These are phyloP conservation scores for Coemansia sp. DNA, from an alignment of 192 early-diverging fungal genomes.

Conservation along the genomic window DNA sequence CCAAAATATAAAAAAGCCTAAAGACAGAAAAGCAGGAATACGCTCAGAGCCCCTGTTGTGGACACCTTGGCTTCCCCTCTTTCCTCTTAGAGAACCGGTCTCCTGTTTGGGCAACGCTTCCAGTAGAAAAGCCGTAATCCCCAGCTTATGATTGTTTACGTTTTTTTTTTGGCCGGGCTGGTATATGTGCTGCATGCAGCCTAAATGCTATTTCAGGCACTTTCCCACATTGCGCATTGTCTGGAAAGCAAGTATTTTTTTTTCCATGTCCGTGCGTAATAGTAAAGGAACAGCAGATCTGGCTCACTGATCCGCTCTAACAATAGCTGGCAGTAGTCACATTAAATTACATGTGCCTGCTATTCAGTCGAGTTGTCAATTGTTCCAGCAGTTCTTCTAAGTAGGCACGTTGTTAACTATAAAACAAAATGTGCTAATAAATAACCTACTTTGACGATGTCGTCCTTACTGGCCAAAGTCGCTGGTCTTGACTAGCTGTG, in stretches of 20 bases:
- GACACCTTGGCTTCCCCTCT: background rate
- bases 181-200: slow-evolving; percentile 1
- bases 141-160: background rate
- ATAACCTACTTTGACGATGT: background rate
- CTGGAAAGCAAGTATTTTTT: background rate
- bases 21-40: background rate
- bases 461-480: slow-evolving; percentile 14
- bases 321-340: background rate
- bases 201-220: slow-evolving; percentile 4
- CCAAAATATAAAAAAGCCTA: background rate
- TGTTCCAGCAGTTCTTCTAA: background rate
- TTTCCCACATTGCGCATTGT: background rate
- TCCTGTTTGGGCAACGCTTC: slow-evolving; percentile 6
- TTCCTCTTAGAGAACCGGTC: background rate
- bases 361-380: background rate
- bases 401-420: background rate
- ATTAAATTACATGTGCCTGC: background rate
- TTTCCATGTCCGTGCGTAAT: background rate
- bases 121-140: slow-evolving; percentile 5
- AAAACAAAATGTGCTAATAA: background rate
- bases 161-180: background rate
- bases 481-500: slow-evolving; percentile 23
- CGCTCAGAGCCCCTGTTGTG: background rate
- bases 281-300: background rate
- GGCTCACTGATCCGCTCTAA: background rate